Percentiles rank a stretch among this genome's conserved stretches.
Conservation (phyloP, 2,329 filamentous ascomycete genomes). For the Pseudogymnoascus sp. region DNA sequence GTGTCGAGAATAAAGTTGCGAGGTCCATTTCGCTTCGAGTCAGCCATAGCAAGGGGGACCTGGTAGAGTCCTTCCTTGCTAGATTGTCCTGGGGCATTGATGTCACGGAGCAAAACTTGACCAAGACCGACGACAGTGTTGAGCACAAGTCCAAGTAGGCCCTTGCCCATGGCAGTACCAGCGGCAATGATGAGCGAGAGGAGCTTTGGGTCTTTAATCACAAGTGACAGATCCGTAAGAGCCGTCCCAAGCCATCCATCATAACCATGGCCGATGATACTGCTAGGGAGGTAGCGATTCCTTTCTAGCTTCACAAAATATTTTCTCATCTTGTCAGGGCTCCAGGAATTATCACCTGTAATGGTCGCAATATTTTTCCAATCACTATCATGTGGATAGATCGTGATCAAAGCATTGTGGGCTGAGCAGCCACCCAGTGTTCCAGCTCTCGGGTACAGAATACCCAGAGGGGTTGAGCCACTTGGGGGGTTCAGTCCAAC, state of each 20-base stretch:
- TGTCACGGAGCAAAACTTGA: constrained; percentile 13
- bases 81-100: constrained; percentile 19
- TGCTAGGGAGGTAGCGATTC: constrained; percentile 13
- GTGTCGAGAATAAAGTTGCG: constrained; percentile 23
- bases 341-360: constrained; percentile 17
- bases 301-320: constrained; percentile 14
- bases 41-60: constrained; percentile 18
- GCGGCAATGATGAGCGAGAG: constrained; percentile 15
- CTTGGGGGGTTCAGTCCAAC: constrained; percentile 19
- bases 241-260: constrained; percentile 22
- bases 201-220: constrained; percentile 16
- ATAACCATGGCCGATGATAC: constrained; percentile 13
- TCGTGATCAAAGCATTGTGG: constrained; percentile 17
- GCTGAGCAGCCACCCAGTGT: constrained; percentile 22
- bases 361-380: constrained; percentile 15
- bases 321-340: constrained; percentile 9
- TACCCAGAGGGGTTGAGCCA: constrained; percentile 18
- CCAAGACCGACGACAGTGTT: constrained; percentile 13
- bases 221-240: constrained; percentile 11
- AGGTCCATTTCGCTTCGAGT: constrained; percentile 18
- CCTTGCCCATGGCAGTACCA: constrained; percentile 15
- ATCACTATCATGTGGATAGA: constrained; percentile 15
- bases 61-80: constrained; percentile 18
- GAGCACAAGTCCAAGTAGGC: constrained; percentile 7
- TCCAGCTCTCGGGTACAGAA: constrained; percentile 23